phyloP scores from a whole-genome alignment of 371 early-diverging fungal genomes.

The Chytridium lagenaria region DNA sequence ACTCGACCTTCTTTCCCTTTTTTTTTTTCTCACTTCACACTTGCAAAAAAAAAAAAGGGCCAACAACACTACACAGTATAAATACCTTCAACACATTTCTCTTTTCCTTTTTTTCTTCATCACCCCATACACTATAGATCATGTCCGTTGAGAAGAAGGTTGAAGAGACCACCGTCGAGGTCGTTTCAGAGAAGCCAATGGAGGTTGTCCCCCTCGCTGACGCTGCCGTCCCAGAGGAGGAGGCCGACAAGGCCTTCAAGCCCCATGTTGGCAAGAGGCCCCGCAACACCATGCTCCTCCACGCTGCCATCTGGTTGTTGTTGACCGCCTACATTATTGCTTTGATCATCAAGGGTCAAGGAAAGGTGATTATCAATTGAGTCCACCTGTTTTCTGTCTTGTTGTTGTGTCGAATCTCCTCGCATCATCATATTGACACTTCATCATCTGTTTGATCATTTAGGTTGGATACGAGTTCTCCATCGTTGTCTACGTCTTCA shows the following conservation, averaged over 20 bases:
- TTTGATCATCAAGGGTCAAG: conserved; percentile 43
- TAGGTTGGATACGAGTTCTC: conserved; percentile 51
- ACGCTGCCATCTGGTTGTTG: conserved; percentile 53
- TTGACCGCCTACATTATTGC: conserved; percentile 64
- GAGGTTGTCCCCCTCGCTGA: not conserved
- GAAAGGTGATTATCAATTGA: conserved; percentile 41
- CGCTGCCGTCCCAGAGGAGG: not conserved
- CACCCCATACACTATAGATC: not conserved
- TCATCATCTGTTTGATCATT: too few relatives aligned
- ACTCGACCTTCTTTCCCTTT: too few relatives aligned
- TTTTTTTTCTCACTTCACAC: too few relatives aligned
- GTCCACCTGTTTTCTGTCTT: not conserved
- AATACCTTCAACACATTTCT: too few relatives aligned
- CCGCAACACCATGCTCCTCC: conserved; percentile 29
- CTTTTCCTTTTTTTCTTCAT: not conserved
- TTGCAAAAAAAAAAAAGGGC: too few relatives aligned
- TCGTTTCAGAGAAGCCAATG: not conserved
- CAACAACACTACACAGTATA: too few relatives aligned
- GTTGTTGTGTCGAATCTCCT: not conserved
- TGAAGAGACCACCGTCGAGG: not conserved
- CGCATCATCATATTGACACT: too few relatives aligned
- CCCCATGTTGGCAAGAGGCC: conserved; percentile 46
- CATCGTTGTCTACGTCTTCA: conserved; percentile 64
- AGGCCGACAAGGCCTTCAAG: conserved; percentile 12
- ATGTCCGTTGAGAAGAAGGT: not conserved